Evolutionary conservation across 202 grass and related monocot genomes (phyloP).

Genomic region (Schoenoplectus tabernaemontani): DNA sequence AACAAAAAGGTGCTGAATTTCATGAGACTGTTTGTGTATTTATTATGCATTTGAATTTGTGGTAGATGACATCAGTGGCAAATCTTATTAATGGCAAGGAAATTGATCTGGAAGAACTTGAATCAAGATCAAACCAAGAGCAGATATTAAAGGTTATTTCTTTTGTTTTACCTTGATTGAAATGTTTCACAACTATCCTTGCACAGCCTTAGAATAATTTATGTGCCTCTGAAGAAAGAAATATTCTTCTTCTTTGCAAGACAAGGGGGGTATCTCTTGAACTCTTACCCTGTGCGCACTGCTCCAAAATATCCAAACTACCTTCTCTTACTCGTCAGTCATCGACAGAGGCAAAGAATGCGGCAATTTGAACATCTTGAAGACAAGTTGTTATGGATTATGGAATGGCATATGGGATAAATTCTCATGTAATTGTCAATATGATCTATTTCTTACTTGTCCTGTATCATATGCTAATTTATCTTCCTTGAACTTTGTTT

Average conservation of each 20-base stretch:
- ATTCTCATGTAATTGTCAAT: background rate
- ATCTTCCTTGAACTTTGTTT: background rate
- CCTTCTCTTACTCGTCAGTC: background rate
- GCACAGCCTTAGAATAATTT: background rate
- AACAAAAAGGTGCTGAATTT: background rate
- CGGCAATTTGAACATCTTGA: background rate
- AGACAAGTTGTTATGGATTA: background rate
- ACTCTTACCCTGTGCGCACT: background rate
- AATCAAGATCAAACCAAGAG: constrained; percentile 45
- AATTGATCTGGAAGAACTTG: constrained; percentile 58
- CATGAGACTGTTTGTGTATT: background rate
- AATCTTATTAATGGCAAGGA: constrained; percentile 54
- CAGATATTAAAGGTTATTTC: constrained; percentile 65
- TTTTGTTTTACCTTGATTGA: background rate
- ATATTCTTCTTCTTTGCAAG: background rate
- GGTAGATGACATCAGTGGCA: constrained; percentile 55
- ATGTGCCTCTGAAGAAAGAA: background rate
- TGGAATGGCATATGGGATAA: background rate
- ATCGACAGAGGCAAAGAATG: background rate
- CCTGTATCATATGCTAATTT: background rate
- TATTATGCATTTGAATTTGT: constrained; percentile 9
- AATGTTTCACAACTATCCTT: background rate
- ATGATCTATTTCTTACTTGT: background rate
- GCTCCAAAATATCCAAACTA: background rate
- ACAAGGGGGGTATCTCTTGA: background rate